Base-by-base conservation (phyloP, 1,284 basidiomycete species). In the Ustilago bromivora region DNA sequence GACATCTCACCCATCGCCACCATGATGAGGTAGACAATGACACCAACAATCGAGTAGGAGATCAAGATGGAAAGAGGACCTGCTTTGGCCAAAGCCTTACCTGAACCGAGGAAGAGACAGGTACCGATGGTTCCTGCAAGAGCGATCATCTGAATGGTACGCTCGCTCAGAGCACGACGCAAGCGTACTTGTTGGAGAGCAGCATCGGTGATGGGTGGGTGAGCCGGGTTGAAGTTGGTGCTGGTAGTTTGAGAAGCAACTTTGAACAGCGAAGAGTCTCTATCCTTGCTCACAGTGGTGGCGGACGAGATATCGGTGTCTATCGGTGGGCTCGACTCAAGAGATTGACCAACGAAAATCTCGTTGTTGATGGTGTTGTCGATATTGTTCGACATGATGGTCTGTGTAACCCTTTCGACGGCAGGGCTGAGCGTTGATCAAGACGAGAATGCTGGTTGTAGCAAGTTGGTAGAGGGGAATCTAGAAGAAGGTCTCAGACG, bases 51-150 rank as follows among this genome's bases (percentile, higher is more conserved):
- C 49, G 82, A 68, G 72, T 84, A 81, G 17, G 84, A 83, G 68
- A 85, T 82, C 41, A 86, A 75, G 68, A 74, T 87, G 78, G 84
- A 85, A 19, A 86, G 87, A 2, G 89, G 89, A 35, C 89, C 89
- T 61, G 88, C 89, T 3, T 66, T 84, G 9, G 77, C 68, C 12
- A 89, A 86, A 12, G 88, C 87, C 32, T 77, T 72, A 32, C 88
- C 89, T 9, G 87, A 87, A 67, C 89, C 89, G 61, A 89, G 84
- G 69, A 83, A 85, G 15, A 87, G 76, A 85, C 88, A 89, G 31
- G 88, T 89, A 41, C 88, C 89, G 73, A 89, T 89, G 31, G 87
- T 87, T n/a, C 88, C 88, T 23, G 89, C 89, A 36, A 89, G 86
- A 1, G 89, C 89, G 58, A 90, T 88, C 87, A 89, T 81, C 65